Percentiles rank a stretch among this genome's conserved stretches.
These are phyloP conservation scores for Apiosordaria backusii DNA, from an alignment of 495 filamentous ascomycete species.

Conservation along the genomic window DNA sequence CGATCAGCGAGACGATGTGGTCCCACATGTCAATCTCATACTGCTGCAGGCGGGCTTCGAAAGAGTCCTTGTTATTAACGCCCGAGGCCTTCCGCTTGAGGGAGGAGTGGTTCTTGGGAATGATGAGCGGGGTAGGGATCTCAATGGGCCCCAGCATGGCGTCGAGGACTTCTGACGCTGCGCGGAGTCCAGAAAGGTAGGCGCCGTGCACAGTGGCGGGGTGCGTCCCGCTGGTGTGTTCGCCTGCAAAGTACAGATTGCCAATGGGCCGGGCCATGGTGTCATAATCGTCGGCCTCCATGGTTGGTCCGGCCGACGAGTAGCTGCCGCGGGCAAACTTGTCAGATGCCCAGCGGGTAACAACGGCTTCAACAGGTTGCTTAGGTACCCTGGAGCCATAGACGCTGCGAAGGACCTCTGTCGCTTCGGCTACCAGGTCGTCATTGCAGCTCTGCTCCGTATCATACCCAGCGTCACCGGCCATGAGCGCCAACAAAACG, in stretches of 20 bases:
- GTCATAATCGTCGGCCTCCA: slow-evolving; percentile 86
- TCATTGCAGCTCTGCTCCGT: slow-evolving; percentile 72
- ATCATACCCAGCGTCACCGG: slow-evolving; percentile 87
- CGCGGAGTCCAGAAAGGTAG: slow-evolving; percentile 87
- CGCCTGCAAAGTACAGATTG: slow-evolving; percentile 93
- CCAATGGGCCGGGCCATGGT: slow-evolving; percentile 80
- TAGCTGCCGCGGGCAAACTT: slow-evolving; percentile 87
- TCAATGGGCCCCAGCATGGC: slow-evolving; percentile 75
- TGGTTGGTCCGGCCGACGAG: slow-evolving; percentile 80
- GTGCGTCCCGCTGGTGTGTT: slow-evolving; percentile 92
- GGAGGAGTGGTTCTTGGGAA: slow-evolving; percentile 50
- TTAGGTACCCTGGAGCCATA: slow-evolving; percentile 55
- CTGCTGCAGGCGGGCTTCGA: slow-evolving; percentile 55
- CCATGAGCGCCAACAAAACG: slow-evolving; percentile 89
- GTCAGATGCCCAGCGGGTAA: slow-evolving; percentile 92
- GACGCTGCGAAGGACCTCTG: slow-evolving; percentile 63
- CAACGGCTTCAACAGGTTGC: slow-evolving; percentile 73
- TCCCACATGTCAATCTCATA: slow-evolving; percentile 73
- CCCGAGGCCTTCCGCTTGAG: slow-evolving; percentile 54
- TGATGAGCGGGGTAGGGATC: slow-evolving; percentile 68
- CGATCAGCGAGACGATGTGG: slow-evolving; percentile 64
- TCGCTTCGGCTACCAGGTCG: slow-evolving; percentile 74
- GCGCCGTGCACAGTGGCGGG: slow-evolving; percentile 96
- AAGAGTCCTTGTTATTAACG: slow-evolving; percentile 46
- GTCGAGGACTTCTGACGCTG: slow-evolving; percentile 79